Conservation (phyloP, 495 filamentous ascomycete genomes). For the Elaphomyces granulatus region DNA sequence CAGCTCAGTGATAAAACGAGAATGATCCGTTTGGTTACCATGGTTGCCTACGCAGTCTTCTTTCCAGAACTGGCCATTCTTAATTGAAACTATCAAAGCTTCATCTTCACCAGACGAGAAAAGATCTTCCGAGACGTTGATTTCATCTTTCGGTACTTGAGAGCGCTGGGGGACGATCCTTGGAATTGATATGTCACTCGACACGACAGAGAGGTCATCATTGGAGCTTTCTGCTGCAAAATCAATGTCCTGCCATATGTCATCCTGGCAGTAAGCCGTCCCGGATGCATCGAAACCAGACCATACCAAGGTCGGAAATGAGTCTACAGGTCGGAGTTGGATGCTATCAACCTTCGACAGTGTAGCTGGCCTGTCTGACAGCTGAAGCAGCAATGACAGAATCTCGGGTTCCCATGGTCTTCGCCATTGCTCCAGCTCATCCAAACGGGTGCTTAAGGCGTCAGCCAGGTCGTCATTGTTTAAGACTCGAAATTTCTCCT, state of each 20-base stretch:
- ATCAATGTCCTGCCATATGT: constrained; percentile 66
- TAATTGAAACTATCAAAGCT: constrained; percentile 33
- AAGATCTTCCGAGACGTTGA: constrained; percentile 24
- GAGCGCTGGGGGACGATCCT: constrained; percentile 12
- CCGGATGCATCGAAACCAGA: constrained; percentile 60
- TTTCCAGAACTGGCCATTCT: constrained; percentile 52
- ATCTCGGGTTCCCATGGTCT: constrained; percentile 61
- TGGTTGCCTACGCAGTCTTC: constrained; percentile 14
- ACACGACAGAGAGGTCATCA: constrained; percentile 26
- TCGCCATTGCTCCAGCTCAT: constrained; percentile 37
- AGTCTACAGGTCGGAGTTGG: constrained; percentile 3
- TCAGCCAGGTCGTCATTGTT: constrained; percentile 70
- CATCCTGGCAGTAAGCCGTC: constrained; percentile 49
- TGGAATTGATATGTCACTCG: constrained; percentile 18
- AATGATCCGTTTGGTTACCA: constrained; percentile 17
- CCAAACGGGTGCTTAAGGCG: constrained; percentile 49
- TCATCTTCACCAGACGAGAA: constrained; percentile 22
- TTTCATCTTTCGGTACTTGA: constrained; percentile 18
- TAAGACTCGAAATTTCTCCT: constrained; percentile 75
- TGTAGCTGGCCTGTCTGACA: constrained; percentile 62
- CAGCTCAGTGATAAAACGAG: constrained; percentile 49
- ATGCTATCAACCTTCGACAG: constrained; percentile 48
- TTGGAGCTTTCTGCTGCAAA: constrained; percentile 54
- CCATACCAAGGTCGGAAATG: constrained; percentile 37
- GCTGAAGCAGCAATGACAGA: constrained; percentile 61